Percentiles rank a stretch among this genome's conserved stretches.
phyloP scores from a whole-genome alignment of 1,139 yeast species.

The Zygosaccharomyces pseudobailii region DNA sequence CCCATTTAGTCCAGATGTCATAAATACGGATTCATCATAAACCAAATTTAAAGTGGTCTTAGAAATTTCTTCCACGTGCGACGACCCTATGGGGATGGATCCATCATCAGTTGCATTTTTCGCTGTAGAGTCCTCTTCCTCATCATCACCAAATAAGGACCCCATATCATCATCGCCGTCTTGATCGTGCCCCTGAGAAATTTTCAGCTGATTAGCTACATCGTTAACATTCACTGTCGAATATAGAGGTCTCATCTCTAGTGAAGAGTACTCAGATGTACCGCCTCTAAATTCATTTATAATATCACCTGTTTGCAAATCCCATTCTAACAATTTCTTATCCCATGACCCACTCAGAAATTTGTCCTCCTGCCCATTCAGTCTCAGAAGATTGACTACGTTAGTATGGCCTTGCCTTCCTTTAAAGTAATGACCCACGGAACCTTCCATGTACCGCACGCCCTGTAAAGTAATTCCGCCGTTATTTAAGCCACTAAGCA shows the following conservation, averaged over 20 bases:
- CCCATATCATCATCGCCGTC: conserved; percentile 52
- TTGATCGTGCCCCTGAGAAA: conserved; percentile 9
- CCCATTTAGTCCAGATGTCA: conserved; percentile 85
- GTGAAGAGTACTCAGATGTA: conserved; percentile 73
- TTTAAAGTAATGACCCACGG: conserved; percentile 68
- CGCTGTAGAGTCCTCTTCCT: conserved; percentile 32
- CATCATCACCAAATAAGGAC: conserved; percentile 73
- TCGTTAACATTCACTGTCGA: conserved; percentile 40
- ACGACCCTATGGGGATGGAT: conserved; percentile 9
- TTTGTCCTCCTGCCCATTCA: conserved; percentile 47
- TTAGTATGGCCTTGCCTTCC: conserved; percentile 50
- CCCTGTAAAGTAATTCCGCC: conserved; percentile 90
- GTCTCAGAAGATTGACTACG: conserved; percentile 66
- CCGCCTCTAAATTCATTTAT: conserved; percentile 45
- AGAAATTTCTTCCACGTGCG: conserved; percentile 28
- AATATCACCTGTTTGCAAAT: conserved; percentile 64
- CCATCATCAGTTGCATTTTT: conserved; percentile 11
- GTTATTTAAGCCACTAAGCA: conserved; percentile 70
- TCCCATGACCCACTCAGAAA: conserved; percentile 93
- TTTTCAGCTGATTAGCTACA: conserved; percentile 18
- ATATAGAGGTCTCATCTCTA: conserved; percentile 75
- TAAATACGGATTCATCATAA: conserved; percentile 56
- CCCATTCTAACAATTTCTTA: conserved; percentile 77
- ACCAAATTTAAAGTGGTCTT: conserved; percentile 25
- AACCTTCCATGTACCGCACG: conserved; percentile 78